A percentile compares a stretch with the other conserved stretches of the same genome.
These are phyloP conservation scores for Loxodes magnus DNA, from an alignment of 73 alveolate species.

Conservation along the genomic window DNA sequence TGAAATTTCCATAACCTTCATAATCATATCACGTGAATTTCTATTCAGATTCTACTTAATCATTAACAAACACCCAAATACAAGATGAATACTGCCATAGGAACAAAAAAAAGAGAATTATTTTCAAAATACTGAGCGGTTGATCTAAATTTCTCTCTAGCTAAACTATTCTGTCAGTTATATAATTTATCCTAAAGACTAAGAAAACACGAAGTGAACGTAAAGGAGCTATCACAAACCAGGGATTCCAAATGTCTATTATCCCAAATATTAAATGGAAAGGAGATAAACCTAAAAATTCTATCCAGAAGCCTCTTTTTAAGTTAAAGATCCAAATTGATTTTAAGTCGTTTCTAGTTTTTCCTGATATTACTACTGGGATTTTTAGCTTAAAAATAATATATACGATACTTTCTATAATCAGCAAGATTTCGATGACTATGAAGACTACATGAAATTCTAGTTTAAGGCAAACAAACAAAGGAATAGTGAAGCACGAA, in stretches of 20 bases:
- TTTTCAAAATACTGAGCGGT: conserved; percentile 14
- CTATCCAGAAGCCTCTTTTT: conserved; percentile 19
- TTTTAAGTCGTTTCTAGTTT: conserved; percentile 10
- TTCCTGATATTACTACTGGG: conserved; percentile 23
- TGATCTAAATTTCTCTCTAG: conserved; percentile 3
- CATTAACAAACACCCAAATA: conserved; percentile 25
- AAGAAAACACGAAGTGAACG: conserved; percentile 21
- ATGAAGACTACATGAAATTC: neutral
- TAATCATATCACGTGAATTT: conserved; percentile 19
- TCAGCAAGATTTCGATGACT: conserved; percentile 14
- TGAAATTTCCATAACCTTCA: neutral
- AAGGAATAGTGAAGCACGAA: conserved; percentile 34
- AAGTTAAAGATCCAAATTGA: conserved; percentile 5
- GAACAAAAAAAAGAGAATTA: conserved; percentile 13
- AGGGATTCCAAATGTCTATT: conserved; percentile 9
- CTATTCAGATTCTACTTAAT: conserved; percentile 5
- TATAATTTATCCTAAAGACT: conserved; percentile 9
- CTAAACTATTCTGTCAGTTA: conserved; percentile 22
- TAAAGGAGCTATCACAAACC: conserved; percentile 1
- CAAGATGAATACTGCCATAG: conserved; percentile 46
- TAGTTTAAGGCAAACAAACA: conserved; percentile 20
- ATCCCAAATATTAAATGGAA: conserved; percentile 27
- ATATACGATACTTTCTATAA: conserved; percentile 5
- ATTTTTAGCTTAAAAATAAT: conserved; percentile 26
- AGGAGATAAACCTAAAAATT: conserved; percentile 37